These are phyloP conservation scores for Coelastrella sp. DNA, from an alignment of 139 green algal genomes.

Conservation along the genomic window DNA sequence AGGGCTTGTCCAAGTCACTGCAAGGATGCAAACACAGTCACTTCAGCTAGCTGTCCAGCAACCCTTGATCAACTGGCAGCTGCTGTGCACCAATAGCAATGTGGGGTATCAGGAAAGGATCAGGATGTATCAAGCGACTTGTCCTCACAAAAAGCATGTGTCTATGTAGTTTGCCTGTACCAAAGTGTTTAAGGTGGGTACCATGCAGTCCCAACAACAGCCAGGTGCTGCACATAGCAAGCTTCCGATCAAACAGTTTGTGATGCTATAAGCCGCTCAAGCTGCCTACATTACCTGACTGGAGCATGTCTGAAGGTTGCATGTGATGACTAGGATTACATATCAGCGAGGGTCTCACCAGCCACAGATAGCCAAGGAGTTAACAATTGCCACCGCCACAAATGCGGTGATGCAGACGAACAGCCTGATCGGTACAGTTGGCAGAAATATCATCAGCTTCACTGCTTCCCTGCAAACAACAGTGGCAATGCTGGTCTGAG, in stretches of 20 bases:
- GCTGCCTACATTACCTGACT: not conserved
- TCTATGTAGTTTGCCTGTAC: not conserved
- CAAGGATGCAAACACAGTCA: not conserved
- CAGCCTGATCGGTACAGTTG: conserved; percentile 32
- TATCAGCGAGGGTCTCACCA: not conserved
- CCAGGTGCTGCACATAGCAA: too few relatives aligned
- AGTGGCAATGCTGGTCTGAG: not conserved
- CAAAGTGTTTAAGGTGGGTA: not conserved
- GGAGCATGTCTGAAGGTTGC: not conserved
- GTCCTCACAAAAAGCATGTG: not conserved
- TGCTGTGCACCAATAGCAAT: too few relatives aligned
- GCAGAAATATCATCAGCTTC: conserved; percentile 51
- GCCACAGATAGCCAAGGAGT: conserved; percentile 20
- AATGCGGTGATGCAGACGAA: not conserved
- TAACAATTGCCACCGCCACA: conserved; percentile 3
- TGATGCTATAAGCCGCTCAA: not conserved
- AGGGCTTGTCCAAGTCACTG: conserved; percentile 44
- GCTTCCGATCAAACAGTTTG: too few relatives aligned
- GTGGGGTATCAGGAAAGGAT: too few relatives aligned
- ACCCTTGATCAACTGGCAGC: not conserved
- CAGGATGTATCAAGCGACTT: too few relatives aligned
- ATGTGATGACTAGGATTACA: not conserved
- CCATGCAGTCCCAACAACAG: too few relatives aligned
- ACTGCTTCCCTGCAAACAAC: conserved; percentile 50
- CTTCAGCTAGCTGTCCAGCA: not conserved